These are phyloP conservation scores for Phialophora verrucosa DNA, from an alignment of 2,329 filamentous ascomycete genomes.

Conservation along the genomic window DNA sequence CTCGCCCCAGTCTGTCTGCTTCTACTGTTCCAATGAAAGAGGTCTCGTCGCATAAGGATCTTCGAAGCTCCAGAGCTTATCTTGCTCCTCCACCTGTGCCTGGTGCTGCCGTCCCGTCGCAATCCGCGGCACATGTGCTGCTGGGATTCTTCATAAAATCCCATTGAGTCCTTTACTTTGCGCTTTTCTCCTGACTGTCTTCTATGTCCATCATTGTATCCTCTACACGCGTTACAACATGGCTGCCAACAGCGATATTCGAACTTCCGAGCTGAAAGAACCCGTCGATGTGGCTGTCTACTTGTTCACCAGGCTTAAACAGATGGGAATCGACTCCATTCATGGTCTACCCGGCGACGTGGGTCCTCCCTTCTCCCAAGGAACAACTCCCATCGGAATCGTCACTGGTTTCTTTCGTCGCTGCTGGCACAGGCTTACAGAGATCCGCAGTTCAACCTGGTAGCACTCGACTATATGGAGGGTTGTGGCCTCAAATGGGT, in stretches of 20 bases:
- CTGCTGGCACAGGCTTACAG: not conserved
- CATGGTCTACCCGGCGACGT: conserved; percentile 59
- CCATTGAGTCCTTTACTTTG: not conserved
- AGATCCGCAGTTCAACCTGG: conserved; percentile 39
- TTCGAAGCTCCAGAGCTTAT: conserved; percentile 1
- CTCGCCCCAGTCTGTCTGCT: not conserved
- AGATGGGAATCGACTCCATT: conserved; percentile 57
- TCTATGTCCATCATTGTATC: not conserved
- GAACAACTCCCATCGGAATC: too few species aligned
- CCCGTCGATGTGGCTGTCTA: conserved; percentile 58
- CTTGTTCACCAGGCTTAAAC: conserved; percentile 56
- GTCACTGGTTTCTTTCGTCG: not conserved
- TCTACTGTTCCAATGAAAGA: not conserved
- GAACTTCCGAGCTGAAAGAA: conserved; percentile 51
- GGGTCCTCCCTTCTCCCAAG: not conserved
- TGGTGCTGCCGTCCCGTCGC: not conserved
- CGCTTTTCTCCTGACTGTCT: not conserved
- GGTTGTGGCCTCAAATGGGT: conserved; percentile 63
- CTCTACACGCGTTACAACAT: conserved; percentile 12
- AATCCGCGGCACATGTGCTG: not conserved
- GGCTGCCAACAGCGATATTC: conserved; percentile 45
- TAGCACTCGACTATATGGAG: conserved; percentile 63
- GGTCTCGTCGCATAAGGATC: not conserved
- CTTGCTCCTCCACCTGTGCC: not conserved
- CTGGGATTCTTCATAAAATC: not conserved